Base-by-base conservation (phyloP, 306 rosid genomes). In the Sindora glabra region DNA sequence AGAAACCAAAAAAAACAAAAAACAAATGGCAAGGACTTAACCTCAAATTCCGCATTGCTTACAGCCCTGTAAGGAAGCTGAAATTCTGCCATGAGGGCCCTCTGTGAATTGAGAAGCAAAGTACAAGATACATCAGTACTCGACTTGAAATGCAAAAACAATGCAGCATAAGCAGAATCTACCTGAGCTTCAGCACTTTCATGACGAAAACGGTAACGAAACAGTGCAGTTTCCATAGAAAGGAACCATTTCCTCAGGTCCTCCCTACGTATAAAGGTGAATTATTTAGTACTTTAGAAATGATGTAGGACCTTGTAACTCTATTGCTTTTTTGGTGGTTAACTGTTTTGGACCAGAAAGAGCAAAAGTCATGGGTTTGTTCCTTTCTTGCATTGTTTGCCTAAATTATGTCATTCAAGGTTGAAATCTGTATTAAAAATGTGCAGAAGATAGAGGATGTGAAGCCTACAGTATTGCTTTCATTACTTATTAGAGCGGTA, bases 231-330 rank as follows among this genome's bases (percentile, higher is more conserved):
- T 75, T 92, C 99, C 95, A 77, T 76, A 16, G 95, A 80, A 56
- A 92, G 90, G 68, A 92, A 89, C 99, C 99, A 92, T 77, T 86
- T 92, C 68, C 95, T 83, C 82, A 89, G 78, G 5, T 92, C 96
- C 64, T 92, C 99, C 68, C 99, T 92, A 45, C 47, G 12, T 55
- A 74, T 6, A 19, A 64, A 54, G 14, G 49, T 33, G 6, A 51
- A 41, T 21, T 51, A 49, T 58, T 42, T 22, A 56, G 56, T 11
- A 42, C 26, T 42, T 27, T 22, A 13, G 57, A 44, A 61, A 65
- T 6, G 38, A 37, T 33, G 39, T 27, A 55, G 21, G 62, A 48
- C 10, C 0, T 22, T 47, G 11, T 11, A 6, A 48, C 23, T 15
- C n/a, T n/a, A n/a, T n/a, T 36, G 14, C 12, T 29, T 17, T 47